Base-by-base conservation (phyloP, 768 basidiomycete genomes). In the Rhizopogon salebrosus region DNA sequence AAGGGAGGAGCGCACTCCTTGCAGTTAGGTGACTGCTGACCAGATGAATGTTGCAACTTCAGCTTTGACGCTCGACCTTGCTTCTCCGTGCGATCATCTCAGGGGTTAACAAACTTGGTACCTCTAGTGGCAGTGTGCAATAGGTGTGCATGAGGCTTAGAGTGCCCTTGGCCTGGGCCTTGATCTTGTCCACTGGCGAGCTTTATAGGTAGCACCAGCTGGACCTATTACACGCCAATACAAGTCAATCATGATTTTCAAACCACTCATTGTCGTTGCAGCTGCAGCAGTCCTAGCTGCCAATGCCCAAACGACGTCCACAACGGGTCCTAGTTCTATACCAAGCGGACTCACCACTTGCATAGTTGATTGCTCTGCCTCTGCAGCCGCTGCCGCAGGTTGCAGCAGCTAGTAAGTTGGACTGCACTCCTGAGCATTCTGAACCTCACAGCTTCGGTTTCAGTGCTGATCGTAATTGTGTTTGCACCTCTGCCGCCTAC, bases 381-480 rank as follows among this genome's bases (percentile, higher is more conserved):
- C 0, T 0, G 66, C 63, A 0, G 57, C 58, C 0, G 0, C 41
- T 0, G 2, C 1, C 1, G 18, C 10, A 0, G 16, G n/a, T 0
- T 68, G 66, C 18, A 0, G n/a, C 0, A 52, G 50, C 52, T 59
- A 6, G 65, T 69, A 41, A 5, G 65, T 51, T 42, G 20, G 10
- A 5, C 20, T 24, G 5, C 9, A 20, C 14, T 16, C 24, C 4
- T 16, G 3, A 2, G 18, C 41, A 41, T 13, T 22, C 20, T 2
- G 10, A 31, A 42, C 24, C 45, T 11, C 31, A 57, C 7, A 49
- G 42, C 10, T 7, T 7, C 18, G 9, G 10, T 42, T 27, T n/a
- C 40, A 79, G 78, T 60, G 60, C 72, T 11, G 60, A 79, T 59
- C 0, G 73, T n/a, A 0, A 52, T 0, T 79, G 78, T 48, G 56